phyloP scores from a whole-genome alignment of 139 green algal species.

The Mesotaenium endlicherianum region DNA sequence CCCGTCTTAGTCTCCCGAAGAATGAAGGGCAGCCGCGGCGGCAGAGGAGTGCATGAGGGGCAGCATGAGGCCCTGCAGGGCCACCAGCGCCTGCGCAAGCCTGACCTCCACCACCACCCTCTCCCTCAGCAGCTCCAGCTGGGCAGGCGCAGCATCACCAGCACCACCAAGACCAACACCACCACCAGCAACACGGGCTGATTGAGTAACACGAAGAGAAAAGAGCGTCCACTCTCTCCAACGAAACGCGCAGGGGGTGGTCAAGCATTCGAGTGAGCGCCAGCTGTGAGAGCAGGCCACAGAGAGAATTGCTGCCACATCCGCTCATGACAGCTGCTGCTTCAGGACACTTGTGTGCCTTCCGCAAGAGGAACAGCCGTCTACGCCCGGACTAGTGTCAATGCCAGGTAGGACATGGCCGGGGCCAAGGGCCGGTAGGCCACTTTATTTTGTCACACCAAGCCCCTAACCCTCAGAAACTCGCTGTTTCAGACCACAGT shows the following conservation, averaged over 20 bases:
- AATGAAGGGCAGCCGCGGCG: too few relatives aligned
- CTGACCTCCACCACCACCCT: not conserved
- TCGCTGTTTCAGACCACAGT: too few relatives aligned
- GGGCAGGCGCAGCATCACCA: not conserved
- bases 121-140: conserved; percentile 10
- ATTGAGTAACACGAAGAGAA: not conserved
- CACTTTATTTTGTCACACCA: too few relatives aligned
- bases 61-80: conserved; percentile 6
- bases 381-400: too few relatives aligned
- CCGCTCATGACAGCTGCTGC: too few relatives aligned
- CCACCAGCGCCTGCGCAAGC: not conserved
- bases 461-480: too few relatives aligned
- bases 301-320: not conserved
- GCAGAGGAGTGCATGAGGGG: not conserved
- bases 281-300: not conserved
- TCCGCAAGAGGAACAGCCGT: too few relatives aligned
- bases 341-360: too few relatives aligned
- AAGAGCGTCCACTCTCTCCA: not conserved
- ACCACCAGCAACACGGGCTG: not conserved
- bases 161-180: not conserved
- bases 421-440: too few relatives aligned
- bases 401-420: too few relatives aligned
- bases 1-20: too few relatives aligned
- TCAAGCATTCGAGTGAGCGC: not conserved
- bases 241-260: not conserved